A percentile compares a stretch with the other conserved stretches of the same genome.
phyloP scores from a whole-genome alignment of 805 yeast species.

The Saccharomycopsis schoenii region DNA sequence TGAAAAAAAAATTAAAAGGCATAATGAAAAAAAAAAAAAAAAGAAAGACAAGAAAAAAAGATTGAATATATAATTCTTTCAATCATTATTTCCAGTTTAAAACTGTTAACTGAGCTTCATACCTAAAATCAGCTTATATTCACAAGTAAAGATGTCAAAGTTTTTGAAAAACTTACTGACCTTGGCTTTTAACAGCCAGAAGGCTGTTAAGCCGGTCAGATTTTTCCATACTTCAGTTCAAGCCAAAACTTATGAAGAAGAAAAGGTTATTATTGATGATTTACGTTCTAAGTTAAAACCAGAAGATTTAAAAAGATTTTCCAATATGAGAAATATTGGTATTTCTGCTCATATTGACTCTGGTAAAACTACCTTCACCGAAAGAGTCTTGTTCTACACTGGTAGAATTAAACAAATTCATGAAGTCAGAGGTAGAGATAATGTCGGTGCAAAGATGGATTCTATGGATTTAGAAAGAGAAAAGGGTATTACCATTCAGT shows the following conservation, averaged over 20 bases:
- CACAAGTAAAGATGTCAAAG: neutral
- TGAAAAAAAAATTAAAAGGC: neutral
- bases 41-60: neutral
- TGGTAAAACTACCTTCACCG: constrained; percentile 97
- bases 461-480: constrained; percentile 98
- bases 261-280: constrained; percentile 56
- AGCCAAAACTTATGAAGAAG: constrained; percentile 49
- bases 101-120: neutral
- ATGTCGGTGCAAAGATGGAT: constrained; percentile 99
- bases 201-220: constrained; percentile 18
- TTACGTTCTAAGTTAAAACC: constrained; percentile 36
- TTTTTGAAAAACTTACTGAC: neutral
- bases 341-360: constrained; percentile 97
- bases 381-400: constrained; percentile 90
- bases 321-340: constrained; percentile 83
- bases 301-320: constrained; percentile 41
- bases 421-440: constrained; percentile 93
- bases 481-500: constrained; percentile 96
- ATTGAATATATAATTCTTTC: neutral
- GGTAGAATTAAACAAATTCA: constrained; percentile 96
- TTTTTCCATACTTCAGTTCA: constrained; percentile 27
- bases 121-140: neutral
- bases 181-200: neutral
- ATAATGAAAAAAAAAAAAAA: neutral
- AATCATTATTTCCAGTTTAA: neutral